These are phyloP conservation scores for Plasmodium cynomolgi DNA, from an alignment of 169 alveolate species.

Conservation along the genomic window DNA sequence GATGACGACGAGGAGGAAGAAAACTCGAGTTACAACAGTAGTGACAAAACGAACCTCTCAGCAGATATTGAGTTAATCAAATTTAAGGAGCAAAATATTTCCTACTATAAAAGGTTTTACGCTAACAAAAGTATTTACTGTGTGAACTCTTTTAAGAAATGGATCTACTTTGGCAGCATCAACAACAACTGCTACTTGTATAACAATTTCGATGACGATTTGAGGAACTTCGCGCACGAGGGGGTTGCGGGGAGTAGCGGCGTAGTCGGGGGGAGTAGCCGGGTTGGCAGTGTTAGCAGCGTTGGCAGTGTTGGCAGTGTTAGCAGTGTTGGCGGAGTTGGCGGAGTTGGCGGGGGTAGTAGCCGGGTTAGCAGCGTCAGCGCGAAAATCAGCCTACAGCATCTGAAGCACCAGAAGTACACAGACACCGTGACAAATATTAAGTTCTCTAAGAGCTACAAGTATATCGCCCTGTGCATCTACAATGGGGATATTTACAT, in stretches of 20 bases:
- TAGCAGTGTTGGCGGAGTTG: not conserved
- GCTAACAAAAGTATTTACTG: conserved; percentile 64
- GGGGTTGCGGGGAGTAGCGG: not conserved
- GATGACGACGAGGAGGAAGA: not conserved
- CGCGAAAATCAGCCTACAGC: not conserved
- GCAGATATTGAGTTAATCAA: not conserved
- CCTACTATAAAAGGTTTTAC: conserved; percentile 38
- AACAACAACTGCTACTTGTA: conserved; percentile 62
- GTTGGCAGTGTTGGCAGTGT: not conserved
- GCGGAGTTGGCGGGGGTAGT: not conserved
- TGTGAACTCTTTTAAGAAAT: conserved; percentile 36
- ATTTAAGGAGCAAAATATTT: conserved; percentile 23
- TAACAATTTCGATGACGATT: conserved; percentile 17
- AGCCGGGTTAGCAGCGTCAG: not conserved
- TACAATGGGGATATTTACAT: conserved; percentile 73
- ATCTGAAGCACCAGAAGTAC: conserved; percentile 47
- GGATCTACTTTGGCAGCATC: conserved; percentile 73
- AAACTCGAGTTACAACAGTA: not conserved
- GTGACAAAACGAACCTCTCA: not conserved
- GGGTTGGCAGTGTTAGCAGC: not conserved
- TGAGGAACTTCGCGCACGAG: not conserved
- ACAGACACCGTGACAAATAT: conserved; percentile 72
- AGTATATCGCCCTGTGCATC: conserved; percentile 36
- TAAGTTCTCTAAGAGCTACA: conserved; percentile 18
- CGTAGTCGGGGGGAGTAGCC: no score